These are phyloP conservation scores for Silene conica DNA, from an alignment of 148 eudicot species.

Conservation along the genomic window DNA sequence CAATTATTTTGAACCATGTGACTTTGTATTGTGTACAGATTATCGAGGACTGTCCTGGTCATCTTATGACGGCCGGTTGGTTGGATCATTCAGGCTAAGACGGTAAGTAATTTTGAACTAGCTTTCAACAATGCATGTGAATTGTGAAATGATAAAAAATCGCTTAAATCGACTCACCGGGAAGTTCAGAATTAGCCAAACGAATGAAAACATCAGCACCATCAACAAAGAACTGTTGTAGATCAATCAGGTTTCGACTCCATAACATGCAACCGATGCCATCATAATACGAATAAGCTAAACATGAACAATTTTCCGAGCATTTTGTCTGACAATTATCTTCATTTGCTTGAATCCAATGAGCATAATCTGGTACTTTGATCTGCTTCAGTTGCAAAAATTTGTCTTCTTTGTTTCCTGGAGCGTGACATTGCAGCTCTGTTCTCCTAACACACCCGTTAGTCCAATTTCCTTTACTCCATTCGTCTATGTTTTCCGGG, in stretches of 20 bases:
- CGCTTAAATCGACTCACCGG: no score
- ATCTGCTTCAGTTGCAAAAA: slow-evolving; percentile 23
- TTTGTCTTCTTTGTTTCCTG: slow-evolving; percentile 30
- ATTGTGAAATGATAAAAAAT: no score
- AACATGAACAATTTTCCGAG: slow-evolving; percentile 39
- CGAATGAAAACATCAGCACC: slow-evolving; percentile 39
- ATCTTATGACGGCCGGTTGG: no score
- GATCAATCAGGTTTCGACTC: slow-evolving; percentile 35
- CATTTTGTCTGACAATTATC: slow-evolving; percentile 31
- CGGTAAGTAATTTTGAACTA: no score
- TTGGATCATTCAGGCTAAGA: no score
- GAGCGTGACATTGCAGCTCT: slow-evolving; percentile 19
- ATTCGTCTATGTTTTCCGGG: slow-evolving; percentile 23
- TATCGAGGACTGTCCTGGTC: no score
- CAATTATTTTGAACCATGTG: no score
- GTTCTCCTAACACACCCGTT: slow-evolving; percentile 38
- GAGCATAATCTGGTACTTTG: slow-evolving; percentile 35
- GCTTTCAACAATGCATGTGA: no score
- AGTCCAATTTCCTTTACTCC: slow-evolving; percentile 36
- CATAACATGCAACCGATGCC: slow-evolving; percentile 43
- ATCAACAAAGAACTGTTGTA: slow-evolving; percentile 12
- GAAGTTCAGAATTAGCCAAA: slow-evolving; percentile 32
- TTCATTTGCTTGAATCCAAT: slow-evolving; percentile 4
- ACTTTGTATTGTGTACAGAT: no score
- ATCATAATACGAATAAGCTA: slow-evolving; percentile 32